Conservation (phyloP, 345 rosid species). For the Brassica napus region DNA sequence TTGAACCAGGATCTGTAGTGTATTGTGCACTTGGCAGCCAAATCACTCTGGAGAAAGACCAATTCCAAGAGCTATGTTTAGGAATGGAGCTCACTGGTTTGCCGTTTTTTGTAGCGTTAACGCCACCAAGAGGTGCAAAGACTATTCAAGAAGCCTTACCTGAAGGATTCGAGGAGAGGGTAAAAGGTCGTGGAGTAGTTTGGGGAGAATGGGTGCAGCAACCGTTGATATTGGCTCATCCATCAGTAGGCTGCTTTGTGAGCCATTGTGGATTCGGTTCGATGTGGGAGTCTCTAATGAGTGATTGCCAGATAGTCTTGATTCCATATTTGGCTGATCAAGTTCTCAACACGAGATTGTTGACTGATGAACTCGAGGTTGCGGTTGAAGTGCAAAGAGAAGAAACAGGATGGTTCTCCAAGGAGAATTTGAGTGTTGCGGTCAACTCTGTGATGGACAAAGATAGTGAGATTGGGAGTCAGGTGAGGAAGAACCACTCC, state of each 20-base stretch:
- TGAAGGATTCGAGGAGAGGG: constrained; percentile 43
- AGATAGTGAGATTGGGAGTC: no score
- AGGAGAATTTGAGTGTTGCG: no score
- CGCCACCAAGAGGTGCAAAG: constrained; percentile 42
- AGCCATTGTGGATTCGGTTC: constrained; percentile 47
- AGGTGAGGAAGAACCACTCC: no score
- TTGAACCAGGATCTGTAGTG: constrained; percentile 26
- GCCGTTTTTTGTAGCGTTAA: constrained; percentile 44
- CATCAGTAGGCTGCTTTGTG: not conserved
- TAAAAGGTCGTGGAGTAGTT: constrained; percentile 40
- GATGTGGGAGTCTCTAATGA: constrained; percentile 51
- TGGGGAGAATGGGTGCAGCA: constrained; percentile 50
- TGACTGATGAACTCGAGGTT: constrained; percentile 14
- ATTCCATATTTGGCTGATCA: constrained; percentile 50
- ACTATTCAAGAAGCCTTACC: constrained; percentile 51
- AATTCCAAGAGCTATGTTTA: constrained; percentile 49
- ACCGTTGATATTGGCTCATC: not conserved
- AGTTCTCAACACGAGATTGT: constrained; percentile 44
- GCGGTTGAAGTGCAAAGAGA: no score
- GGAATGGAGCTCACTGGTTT: constrained; percentile 45
- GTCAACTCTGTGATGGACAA: no score
- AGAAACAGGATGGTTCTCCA: no score
- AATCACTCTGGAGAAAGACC: constrained; percentile 27
- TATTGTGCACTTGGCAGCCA: constrained; percentile 54
- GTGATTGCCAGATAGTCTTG: constrained; percentile 44